These are phyloP conservation scores for Paramecium sexaurelia DNA, from an alignment of 73 alveolate species.

Conservation along the genomic window DNA sequence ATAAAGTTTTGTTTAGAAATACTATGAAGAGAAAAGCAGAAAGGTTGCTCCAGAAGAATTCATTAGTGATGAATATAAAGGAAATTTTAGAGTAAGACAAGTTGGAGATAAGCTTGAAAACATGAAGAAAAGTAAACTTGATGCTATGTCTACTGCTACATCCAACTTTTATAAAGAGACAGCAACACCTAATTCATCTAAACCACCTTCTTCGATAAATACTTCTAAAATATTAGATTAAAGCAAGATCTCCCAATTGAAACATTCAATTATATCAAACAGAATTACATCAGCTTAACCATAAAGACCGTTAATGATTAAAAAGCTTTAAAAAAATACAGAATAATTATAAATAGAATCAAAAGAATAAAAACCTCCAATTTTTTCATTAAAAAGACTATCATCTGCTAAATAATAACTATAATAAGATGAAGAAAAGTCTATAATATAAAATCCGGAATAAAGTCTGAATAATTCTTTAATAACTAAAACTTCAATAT, in stretches of 20 bases:
- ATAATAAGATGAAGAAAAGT: conserved; percentile 6
- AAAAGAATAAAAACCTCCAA: conserved; percentile 1
- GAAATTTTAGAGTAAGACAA: conserved; percentile 44
- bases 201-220: background rate
- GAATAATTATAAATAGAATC: background rate
- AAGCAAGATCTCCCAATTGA: background rate
- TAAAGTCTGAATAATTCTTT: background rate
- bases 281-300: conserved; percentile 52
- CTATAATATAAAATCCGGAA: background rate
- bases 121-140: background rate
- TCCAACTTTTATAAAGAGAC: conserved; percentile 43
- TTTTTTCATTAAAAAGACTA: conserved; percentile 21
- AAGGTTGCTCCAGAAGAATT: conserved; percentile 48
- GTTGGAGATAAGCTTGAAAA: background rate
- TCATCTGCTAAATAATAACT: conserved; percentile 7
- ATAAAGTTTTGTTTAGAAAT: background rate
- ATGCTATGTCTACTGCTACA: conserved; percentile 53
- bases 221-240: conserved; percentile 34
- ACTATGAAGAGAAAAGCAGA: background rate
- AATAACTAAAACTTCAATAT: background rate
- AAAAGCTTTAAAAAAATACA: background rate
- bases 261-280: background rate
- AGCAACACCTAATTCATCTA: background rate
- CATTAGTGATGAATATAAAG: background rate
- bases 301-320: conserved; percentile 47